Percentiles rank a stretch among this genome's conserved stretches.
phyloP scores from a whole-genome alignment of 1,284 basidiomycete species.

The Violaceomyces palustris region DNA sequence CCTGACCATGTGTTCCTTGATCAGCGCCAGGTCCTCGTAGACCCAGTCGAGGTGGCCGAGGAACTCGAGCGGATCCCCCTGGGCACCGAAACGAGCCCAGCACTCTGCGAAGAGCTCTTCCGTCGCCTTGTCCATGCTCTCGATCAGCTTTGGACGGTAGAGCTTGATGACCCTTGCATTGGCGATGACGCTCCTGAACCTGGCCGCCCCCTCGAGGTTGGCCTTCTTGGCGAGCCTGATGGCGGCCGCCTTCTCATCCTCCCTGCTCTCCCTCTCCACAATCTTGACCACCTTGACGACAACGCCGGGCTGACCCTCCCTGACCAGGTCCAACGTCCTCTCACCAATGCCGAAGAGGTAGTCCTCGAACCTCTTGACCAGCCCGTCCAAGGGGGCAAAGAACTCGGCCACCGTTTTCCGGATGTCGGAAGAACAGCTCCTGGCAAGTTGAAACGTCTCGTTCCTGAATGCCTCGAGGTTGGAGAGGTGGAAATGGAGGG shows the following conservation, averaged over 20 bases:
- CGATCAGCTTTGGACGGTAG: constrained; percentile 84
- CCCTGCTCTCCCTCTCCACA: constrained; percentile 82
- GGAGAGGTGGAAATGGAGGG: constrained; percentile 81
- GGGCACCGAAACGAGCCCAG: constrained; percentile 60
- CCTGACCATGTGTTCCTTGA: constrained; percentile 78
- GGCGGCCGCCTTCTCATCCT: constrained; percentile 94
- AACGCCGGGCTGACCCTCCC: constrained; percentile 73
- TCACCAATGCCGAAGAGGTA: constrained; percentile 75
- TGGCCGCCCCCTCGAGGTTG: constrained; percentile 56
- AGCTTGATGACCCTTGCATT: constrained; percentile 85
- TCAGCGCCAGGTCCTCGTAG: constrained; percentile 86
- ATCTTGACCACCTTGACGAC: constrained; percentile 90
- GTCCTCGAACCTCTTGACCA: constrained; percentile 78
- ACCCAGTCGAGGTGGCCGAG: constrained; percentile 80
- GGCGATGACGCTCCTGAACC: constrained; percentile 42
- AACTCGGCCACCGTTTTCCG: constrained; percentile 67
- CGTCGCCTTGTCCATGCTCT: constrained; percentile 73
- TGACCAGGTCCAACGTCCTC: constrained; percentile 69
- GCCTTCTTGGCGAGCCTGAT: constrained; percentile 92
- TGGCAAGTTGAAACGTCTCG: constrained; percentile 46
- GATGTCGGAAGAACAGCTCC: constrained; percentile 64
- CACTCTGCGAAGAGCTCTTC: constrained; percentile 68
- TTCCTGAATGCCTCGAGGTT: constrained; percentile 90
- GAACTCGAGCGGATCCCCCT: constrained; percentile 67
- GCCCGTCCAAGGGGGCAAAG: constrained; percentile 80